Evolutionary conservation across 805 yeast species (phyloP), one percentile per base, ranked within the genome.

Genomic region (Alloascoidea africana): DNA sequence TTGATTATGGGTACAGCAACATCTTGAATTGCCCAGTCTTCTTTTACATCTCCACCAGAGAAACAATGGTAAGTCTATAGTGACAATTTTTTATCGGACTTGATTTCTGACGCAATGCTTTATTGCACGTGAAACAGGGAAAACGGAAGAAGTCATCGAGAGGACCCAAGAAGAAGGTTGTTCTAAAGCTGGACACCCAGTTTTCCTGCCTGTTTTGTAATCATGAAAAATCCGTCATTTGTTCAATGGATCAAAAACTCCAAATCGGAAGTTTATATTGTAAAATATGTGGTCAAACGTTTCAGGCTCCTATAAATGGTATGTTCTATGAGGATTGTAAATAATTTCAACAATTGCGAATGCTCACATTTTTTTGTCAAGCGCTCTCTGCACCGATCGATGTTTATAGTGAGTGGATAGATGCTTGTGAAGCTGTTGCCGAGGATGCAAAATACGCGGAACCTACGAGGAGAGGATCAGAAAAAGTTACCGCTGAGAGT

Each of bases 331-430:
- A 35, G 36, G 8, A n/a, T 30, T 16, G 27, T 19, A 19, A 14
- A 11, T 13, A 33, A 5, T 16, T 8, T 17, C 16, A 6, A 13
- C 34, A 40, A 8, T 23, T 23, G n/a, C n/a, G 8, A n/a, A 23
- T n/a, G n/a, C n/a, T n/a, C n/a, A n/a, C n/a, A n/a, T 39, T 33
- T 34, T 15, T 5, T 36, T 37, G n/a, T 14, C 14, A 16, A 52
- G 60, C 84, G 3, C 62, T 80, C 37, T 58, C 66, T 5, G 95
- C 83, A 41, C 95, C 98, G 0, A 86, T 89, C 33, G 98, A 89
- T 59, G 81, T 89, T 13, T 89, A 89, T 54, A 79, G 94, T 36
- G 97, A 89, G 55, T 89, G 98, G 98, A 85, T 85, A 38, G 98
- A 89, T 63, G 97, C 97, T 1, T 82, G 89, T 59, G 93, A 81